phyloP scores from a whole-genome alignment of 768 basidiomycete genomes.

The Saitozyma podzolica region DNA sequence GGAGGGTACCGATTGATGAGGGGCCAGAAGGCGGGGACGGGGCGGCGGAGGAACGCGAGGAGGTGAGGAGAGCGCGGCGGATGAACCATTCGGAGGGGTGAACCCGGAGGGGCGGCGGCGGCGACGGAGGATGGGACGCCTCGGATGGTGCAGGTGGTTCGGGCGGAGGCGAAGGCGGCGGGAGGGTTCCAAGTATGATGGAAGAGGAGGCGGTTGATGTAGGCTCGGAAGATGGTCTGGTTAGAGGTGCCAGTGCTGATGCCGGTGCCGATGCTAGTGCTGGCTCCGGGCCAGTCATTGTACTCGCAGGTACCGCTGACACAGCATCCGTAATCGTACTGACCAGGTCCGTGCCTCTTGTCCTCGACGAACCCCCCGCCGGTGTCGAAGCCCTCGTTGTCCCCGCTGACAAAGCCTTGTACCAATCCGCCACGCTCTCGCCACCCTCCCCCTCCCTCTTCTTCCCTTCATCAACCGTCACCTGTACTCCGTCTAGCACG shows the following conservation, averaged over 20 bases:
- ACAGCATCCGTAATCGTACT: neutral
- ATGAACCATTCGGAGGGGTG: slow-evolving; percentile 46
- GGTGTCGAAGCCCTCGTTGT: neutral
- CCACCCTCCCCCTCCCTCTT: slow-evolving; percentile 25
- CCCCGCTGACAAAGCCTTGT: slow-evolving; percentile 20
- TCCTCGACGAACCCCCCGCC: too few relatives aligned
- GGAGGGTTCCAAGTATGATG: neutral
- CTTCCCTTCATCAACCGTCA: slow-evolving; percentile 24
- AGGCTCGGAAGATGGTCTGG: neutral
- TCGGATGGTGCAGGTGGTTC: neutral
- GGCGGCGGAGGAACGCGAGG: slow-evolving; percentile 7
- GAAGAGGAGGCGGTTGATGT: neutral
- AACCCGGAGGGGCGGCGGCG: slow-evolving; percentile 19
- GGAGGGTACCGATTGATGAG: slow-evolving; percentile 26
- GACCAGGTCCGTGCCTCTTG: neutral
- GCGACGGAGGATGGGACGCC: neutral
- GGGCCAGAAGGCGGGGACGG: neutral
- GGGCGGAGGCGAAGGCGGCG: neutral
- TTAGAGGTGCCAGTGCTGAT: neutral
- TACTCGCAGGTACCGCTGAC: neutral
- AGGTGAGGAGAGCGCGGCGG: slow-evolving; percentile 34
- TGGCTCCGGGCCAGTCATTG: neutral
- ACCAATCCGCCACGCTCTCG: slow-evolving; percentile 32
- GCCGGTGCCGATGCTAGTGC: neutral
- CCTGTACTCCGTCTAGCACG: slow-evolving; percentile 26